Percentiles rank a stretch among this genome's conserved stretches.
These are phyloP conservation scores for Pseudonitzschia multiseries DNA, from an alignment of 108 stramenopile species.

Conservation along the genomic window DNA sequence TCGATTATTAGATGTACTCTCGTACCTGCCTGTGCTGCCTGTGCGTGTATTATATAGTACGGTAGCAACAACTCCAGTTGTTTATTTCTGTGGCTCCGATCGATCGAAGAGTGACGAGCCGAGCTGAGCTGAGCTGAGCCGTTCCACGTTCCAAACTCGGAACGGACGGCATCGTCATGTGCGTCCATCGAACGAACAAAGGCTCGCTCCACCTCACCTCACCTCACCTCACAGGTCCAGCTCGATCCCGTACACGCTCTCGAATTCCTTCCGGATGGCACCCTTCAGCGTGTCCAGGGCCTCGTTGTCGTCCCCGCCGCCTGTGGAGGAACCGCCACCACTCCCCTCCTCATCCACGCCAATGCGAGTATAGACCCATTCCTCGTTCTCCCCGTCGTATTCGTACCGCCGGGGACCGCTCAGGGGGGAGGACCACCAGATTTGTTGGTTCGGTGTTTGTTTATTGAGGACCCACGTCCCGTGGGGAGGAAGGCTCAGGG, in stretches of 20 bases:
- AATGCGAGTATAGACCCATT: constrained; percentile 82
- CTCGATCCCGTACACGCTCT: constrained; percentile 49
- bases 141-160: too few species aligned
- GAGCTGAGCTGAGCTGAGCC: too few species aligned
- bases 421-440: constrained; percentile 92
- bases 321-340: too few species aligned
- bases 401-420: constrained; percentile 92
- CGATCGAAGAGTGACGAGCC: too few species aligned
- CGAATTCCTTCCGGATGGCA: constrained; percentile 57
- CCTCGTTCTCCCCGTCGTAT: constrained; percentile 48
- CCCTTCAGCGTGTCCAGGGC: constrained; percentile 16
- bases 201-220: not conserved
- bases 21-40: too few species aligned
- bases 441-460: constrained; percentile 92
- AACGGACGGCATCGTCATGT: too few species aligned
- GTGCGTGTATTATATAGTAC: too few species aligned
- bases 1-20: too few species aligned
- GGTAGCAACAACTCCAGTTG: too few species aligned
- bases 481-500: constrained; percentile 67
- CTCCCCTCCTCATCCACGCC: too few species aligned
- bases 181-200: not conserved
- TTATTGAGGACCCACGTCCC: constrained; percentile 96
- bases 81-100: too few species aligned
- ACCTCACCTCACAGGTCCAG: constrained; percentile 39
- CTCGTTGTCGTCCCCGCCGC: constrained; percentile 33